phyloP scores from a whole-genome alignment of 345 rosid species.

The Eucalyptus pauciflora region DNA sequence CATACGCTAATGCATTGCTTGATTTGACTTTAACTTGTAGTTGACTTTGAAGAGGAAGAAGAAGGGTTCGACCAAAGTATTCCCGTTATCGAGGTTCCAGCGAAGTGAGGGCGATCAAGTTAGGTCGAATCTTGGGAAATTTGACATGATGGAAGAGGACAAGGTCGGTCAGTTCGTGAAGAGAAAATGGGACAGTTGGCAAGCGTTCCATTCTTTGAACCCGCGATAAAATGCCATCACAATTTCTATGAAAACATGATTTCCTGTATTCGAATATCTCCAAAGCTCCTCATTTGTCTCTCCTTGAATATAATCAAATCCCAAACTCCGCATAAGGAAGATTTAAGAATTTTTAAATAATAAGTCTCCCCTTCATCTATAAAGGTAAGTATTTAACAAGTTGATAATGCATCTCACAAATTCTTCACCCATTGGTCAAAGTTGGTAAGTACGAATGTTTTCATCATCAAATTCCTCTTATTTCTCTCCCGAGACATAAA shows the following conservation, averaged over 20 bases:
- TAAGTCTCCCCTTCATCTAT: neutral
- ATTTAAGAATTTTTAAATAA: neutral
- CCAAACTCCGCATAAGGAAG: neutral
- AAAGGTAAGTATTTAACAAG: neutral
- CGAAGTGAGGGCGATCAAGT: neutral
- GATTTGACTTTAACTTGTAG: neutral
- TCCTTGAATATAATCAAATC: neutral
- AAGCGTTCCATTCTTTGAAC: neutral
- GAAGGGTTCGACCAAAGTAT: neutral
- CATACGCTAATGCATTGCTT: neutral
- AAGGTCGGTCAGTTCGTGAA: neutral
- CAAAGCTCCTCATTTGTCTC: neutral
- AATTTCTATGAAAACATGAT: neutral
- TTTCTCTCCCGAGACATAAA: neutral
- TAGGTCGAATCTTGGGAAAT: neutral
- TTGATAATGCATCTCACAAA: neutral
- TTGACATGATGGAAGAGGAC: neutral
- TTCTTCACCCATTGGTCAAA: neutral
- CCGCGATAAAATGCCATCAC: neutral
- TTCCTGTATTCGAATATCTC: neutral
- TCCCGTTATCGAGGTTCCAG: neutral
- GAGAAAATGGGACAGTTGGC: neutral
- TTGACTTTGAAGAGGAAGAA: neutral
- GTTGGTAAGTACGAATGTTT: neutral
- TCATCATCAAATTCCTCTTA: neutral